Base-by-base conservation (phyloP, 202 grass and related monocot species). In the Eragrostis tef region DNA sequence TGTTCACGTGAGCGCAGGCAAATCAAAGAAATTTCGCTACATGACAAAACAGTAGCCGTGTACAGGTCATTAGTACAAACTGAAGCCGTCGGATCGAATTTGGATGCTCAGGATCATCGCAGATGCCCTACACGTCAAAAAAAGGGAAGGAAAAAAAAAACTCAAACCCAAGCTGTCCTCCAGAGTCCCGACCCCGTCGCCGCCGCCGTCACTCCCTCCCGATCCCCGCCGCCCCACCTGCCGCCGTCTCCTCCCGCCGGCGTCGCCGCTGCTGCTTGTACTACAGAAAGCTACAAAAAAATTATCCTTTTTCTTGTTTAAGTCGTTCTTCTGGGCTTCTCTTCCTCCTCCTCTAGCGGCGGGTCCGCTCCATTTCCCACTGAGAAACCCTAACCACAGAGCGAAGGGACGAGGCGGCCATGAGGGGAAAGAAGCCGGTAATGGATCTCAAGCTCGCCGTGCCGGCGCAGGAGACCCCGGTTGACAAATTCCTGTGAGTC, bases 401-500 rank as follows among this genome's bases (percentile, higher is more conserved):
- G 44, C 17, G 4, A 29, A 51, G 3, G 11, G 27, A 48, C 9
- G 46, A 39, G 64, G 51, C 72, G 73, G 69, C 84, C 87, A 99
- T 99, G 96, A 93, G 81, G 89, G 96, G 89, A 66, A 86, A 82
- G 74, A 94, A 88, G 79, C 77, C 67, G 51, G 44, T 87, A 59
- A 88, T 81, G 85, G 90, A 86, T 15, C 92, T 98, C 53, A 91
- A 83, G 87, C 85, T 99, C 74, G 21, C 75, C 34, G 90, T 99
- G 53, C 93, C 89, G 20, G 85, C 44, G 24, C 87, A 98, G 75
- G 93, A 99, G 81, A 74, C 75, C 22, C 83, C 89, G 14, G 89
- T 96, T 12, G 90, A 96, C 78, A 93, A 93, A 46, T 99, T 96
- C 70, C 64, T 96, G 96, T 96, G 60, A 53, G 87, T 71, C 5